These are phyloP conservation scores for Monosporascus sp. DNA, from an alignment of 2,329 filamentous ascomycete species.

Conservation along the genomic window DNA sequence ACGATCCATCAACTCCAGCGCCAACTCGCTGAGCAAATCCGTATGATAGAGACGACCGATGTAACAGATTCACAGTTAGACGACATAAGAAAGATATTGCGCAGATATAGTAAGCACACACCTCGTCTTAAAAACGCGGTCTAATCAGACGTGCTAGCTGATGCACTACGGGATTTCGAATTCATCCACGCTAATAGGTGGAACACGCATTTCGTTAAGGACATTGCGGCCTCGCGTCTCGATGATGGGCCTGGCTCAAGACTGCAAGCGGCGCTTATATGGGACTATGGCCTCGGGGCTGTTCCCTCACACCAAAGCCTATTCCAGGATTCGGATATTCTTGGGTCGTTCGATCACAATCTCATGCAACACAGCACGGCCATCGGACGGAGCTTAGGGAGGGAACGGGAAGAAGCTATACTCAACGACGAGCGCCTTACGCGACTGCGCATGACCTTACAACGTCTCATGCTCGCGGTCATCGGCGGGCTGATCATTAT, in stretches of 20 bases:
- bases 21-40: slow-evolving; percentile 1
- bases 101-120: slow-evolving; percentile 3
- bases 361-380: slow-evolving; percentile 7
- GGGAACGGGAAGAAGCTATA: slow-evolving; percentile 2
- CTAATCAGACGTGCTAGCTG: not conserved
- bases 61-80: slow-evolving; percentile 5
- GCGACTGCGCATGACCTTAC: not conserved
- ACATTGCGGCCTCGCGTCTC: slow-evolving; percentile 6
- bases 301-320: slow-evolving; percentile 4
- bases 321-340: slow-evolving; percentile 5
- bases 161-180: slow-evolving; percentile 5
- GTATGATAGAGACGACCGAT: not conserved
- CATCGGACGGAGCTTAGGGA: slow-evolving; percentile 5
- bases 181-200: slow-evolving; percentile 8
- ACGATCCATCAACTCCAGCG: slow-evolving; percentile 7
- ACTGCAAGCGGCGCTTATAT: slow-evolving; percentile 5
- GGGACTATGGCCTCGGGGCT: slow-evolving; percentile 2
- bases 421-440: slow-evolving; percentile 2
- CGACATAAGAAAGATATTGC: slow-evolving; percentile 1
- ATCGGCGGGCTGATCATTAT: slow-evolving; percentile 8
- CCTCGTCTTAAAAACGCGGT: not conserved
- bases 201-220: slow-evolving; percentile 8
- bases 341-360: slow-evolving; percentile 6
- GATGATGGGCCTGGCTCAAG: slow-evolving; percentile 6
- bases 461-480: slow-evolving; percentile 6